Evolutionary conservation across 805 yeast species (phyloP).

Genomic region (Wickerhamiella qilinensis): DNA sequence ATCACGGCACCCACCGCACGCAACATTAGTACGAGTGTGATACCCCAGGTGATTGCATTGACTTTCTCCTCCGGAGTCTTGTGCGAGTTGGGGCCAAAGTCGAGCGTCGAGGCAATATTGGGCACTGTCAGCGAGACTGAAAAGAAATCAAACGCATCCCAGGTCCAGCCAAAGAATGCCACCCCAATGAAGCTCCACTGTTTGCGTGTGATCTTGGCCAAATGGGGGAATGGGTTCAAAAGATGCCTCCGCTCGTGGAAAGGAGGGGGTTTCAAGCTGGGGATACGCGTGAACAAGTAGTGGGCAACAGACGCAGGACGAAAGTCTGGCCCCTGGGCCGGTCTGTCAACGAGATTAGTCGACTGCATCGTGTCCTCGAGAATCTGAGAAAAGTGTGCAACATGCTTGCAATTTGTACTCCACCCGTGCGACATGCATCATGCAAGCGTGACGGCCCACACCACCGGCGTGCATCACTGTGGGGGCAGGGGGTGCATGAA

Average conservation of each 20-base stretch:
- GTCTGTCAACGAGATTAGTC: too few species aligned
- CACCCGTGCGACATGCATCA: too few species aligned
- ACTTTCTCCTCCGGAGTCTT: constrained; percentile 18
- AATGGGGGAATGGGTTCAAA: constrained; percentile 49
- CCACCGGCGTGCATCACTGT: too few species aligned
- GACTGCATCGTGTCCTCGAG: too few species aligned
- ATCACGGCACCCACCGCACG: constrained; percentile 55
- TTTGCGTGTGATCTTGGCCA: constrained; percentile 30
- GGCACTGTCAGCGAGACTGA: constrained; percentile 40
- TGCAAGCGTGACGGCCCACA: too few species aligned
- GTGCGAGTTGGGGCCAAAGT: constrained; percentile 5
- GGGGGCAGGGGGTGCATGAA: too few species aligned
- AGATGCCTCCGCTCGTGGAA: constrained; percentile 9
- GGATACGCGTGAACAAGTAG: constrained; percentile 21
- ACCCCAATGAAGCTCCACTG: constrained; percentile 48
- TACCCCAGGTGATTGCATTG: constrained; percentile 51
- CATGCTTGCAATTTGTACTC: too few species aligned
- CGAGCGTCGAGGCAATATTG: constrained; percentile 33
- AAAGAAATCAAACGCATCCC: constrained; percentile 62
- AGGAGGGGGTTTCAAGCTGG: constrained; percentile 19
- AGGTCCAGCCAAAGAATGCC: constrained; percentile 52
- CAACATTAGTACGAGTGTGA: constrained; percentile 55
- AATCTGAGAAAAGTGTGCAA: too few species aligned
- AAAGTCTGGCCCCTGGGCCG: constrained; percentile 11
- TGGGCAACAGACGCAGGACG: constrained; percentile 12